Evolutionary conservation across 2,329 filamentous ascomycete species (phyloP).

Genomic region (Botrytis squamosa): DNA sequence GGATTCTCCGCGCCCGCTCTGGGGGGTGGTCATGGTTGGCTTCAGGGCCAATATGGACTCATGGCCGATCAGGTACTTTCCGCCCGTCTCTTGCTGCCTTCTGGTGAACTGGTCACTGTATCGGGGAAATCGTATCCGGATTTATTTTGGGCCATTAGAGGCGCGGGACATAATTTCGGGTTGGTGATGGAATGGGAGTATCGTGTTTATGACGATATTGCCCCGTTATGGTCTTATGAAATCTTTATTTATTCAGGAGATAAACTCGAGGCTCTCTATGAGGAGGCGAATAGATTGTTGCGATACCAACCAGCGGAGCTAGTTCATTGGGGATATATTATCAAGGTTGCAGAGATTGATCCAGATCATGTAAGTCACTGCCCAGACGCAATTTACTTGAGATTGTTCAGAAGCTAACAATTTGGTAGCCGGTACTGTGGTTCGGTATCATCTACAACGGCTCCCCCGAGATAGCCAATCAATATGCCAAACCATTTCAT

Average conservation of each 20-base stretch:
- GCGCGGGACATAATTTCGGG: constrained; percentile 44
- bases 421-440: constrained; percentile 1
- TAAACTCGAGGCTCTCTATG: constrained; percentile 7
- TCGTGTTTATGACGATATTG: constrained; percentile 2
- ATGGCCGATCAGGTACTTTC: constrained; percentile 47
- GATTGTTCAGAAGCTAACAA: background rate
- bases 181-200: constrained; percentile 39
- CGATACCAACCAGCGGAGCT: constrained; percentile 15
- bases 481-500: constrained; percentile 5
- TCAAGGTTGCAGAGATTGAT: constrained; percentile 4
- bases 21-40: constrained; percentile 47
- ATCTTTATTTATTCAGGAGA: constrained; percentile 8
- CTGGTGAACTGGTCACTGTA: constrained; percentile 43
- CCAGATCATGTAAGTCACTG: constrained; percentile 4
- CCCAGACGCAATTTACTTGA: background rate
- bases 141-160: constrained; percentile 46
- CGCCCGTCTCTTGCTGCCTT: constrained; percentile 44
- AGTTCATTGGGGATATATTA: constrained; percentile 9
- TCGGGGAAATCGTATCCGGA: constrained; percentile 45
- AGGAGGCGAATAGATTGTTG: background rate
- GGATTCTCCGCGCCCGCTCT: constrained; percentile 13
- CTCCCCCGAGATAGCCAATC: background rate
- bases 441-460: constrained; percentile 10
- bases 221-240: constrained; percentile 4
- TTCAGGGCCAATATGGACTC: constrained; percentile 44